Conservation (phyloP, 2,329 filamentous ascomycete species). For the Diatrype stigma region DNA sequence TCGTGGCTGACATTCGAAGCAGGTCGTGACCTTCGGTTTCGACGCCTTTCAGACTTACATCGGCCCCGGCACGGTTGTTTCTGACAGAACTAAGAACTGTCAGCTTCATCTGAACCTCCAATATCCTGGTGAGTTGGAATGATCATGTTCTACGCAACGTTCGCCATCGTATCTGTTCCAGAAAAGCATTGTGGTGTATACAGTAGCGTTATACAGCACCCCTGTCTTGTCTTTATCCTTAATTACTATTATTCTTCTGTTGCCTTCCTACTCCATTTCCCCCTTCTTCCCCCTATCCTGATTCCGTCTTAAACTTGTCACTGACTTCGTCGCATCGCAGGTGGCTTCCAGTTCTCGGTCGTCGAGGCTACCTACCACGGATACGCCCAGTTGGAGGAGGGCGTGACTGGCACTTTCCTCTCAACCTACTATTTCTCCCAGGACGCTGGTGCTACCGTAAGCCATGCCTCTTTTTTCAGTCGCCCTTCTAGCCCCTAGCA, state of each 20-base stretch:
- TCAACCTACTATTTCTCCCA: slow-evolving; percentile 46
- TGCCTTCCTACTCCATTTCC: too few relatives aligned
- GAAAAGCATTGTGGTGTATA: too few relatives aligned
- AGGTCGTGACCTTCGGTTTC: slow-evolving; percentile 45
- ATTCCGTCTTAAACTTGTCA: too few relatives aligned
- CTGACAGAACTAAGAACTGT: slow-evolving; percentile 43
- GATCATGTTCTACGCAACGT: neutral
- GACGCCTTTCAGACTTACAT: slow-evolving; percentile 45
- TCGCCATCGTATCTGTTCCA: neutral
- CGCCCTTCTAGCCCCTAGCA: neutral
- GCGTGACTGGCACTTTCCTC: slow-evolving; percentile 40
- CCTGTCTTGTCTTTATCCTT: too few relatives aligned
- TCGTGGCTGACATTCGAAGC: neutral
- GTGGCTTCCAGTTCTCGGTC: slow-evolving; percentile 42
- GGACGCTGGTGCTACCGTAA: slow-evolving; percentile 36
- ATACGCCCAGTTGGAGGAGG: slow-evolving; percentile 41
- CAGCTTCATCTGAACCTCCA: slow-evolving; percentile 42
- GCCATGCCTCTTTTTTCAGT: slow-evolving; percentile 2
- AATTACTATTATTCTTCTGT: too few relatives aligned
- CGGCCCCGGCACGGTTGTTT: slow-evolving; percentile 33
- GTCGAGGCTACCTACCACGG: slow-evolving; percentile 46
- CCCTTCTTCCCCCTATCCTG: too few relatives aligned
- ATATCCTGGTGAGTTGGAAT: slow-evolving; percentile 31
- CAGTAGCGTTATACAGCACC: too few relatives aligned
- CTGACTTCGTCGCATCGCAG: neutral